Evolutionary conservation across 2,329 filamentous ascomycete genomes (phyloP).

Genomic region (Zymoseptoria passerinii): DNA sequence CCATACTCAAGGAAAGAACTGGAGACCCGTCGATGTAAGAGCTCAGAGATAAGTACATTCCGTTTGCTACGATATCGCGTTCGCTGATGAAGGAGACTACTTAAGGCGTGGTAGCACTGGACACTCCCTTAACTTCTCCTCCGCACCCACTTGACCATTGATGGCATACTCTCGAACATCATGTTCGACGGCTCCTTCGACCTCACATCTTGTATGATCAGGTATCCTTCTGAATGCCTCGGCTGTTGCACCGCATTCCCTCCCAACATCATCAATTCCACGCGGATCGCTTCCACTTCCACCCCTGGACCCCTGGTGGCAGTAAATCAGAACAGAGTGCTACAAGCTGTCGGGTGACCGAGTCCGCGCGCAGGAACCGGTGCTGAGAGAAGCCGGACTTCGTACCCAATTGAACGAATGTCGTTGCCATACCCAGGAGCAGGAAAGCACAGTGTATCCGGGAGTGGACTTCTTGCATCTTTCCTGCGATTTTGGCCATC

Average conservation of each 20-base stretch:
- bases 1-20: neutral
- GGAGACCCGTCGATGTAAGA: neutral
- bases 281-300: neutral
- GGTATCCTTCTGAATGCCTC: neutral
- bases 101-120: neutral
- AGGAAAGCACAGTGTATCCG: neutral
- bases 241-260: neutral
- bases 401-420: neutral
- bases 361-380: neutral
- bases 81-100: neutral
- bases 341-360: neutral
- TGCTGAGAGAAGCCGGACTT: neutral
- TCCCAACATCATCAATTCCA: neutral
- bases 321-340: neutral
- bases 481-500: neutral
- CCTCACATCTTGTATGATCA: neutral
- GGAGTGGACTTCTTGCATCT: neutral
- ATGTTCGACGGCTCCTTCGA: neutral
- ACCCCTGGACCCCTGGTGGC: neutral
- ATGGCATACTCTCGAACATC: neutral
- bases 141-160: neutral
- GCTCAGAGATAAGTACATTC: neutral
- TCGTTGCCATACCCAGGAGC: neutral
- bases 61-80: neutral
- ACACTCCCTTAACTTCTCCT: neutral